Conservation (phyloP, 2,329 filamentous ascomycete genomes). For the Ceratocystis albifundus region DNA sequence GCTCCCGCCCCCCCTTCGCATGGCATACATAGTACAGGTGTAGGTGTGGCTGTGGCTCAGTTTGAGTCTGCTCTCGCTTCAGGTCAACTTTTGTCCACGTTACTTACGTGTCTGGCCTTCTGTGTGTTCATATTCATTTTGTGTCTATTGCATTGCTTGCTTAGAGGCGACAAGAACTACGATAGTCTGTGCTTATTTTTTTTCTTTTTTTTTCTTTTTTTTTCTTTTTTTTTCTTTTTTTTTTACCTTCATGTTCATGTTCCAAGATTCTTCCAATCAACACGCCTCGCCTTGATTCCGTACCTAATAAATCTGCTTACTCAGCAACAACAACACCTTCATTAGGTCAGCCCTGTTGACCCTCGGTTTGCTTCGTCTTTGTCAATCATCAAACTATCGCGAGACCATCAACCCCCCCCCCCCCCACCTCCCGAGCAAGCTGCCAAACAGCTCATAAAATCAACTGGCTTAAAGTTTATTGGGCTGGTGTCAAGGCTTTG, state of each 20-base stretch:
- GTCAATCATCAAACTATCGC: too few species aligned
- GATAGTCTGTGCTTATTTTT: conserved; percentile 5
- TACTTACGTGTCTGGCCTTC: conserved; percentile 8
- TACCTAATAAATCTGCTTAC: too few species aligned
- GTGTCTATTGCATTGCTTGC: neutral
- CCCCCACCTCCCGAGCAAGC: neutral
- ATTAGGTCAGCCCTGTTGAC: too few species aligned
- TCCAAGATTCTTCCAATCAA: neutral
- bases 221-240: neutral
- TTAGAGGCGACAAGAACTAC: neutral
- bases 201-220: neutral
- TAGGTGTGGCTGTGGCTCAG: neutral
- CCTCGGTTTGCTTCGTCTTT: too few species aligned
- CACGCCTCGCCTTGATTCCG: neutral
- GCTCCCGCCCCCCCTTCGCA: neutral
- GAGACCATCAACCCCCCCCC: too few species aligned
- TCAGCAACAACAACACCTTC: too few species aligned
- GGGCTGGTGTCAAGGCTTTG: neutral
- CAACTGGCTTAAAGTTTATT: neutral
- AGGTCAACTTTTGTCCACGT: neutral
- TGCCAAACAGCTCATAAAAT: too few species aligned
- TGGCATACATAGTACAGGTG: neutral
- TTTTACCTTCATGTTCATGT: too few species aligned
- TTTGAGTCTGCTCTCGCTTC: conserved; percentile 7
- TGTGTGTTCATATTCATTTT: neutral